These are phyloP conservation scores for Cyanidium caldarium DNA, from an alignment of 23 red algal species.

Conservation along the genomic window DNA sequence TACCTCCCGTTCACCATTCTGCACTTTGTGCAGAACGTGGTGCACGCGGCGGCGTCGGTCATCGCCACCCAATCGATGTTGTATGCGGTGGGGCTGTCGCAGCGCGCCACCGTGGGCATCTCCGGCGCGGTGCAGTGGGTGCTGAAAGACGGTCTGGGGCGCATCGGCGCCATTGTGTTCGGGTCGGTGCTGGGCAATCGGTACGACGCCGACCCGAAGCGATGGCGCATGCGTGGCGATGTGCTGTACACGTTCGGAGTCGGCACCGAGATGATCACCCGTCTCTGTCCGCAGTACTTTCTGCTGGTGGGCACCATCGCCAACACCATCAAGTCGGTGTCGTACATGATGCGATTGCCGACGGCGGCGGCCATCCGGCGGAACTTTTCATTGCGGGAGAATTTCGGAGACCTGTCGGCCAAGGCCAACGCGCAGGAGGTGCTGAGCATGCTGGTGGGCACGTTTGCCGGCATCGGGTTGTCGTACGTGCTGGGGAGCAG, in stretches of 20 bases:
- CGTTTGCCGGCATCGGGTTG: constrained; percentile 12
- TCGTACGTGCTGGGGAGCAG: neutral
- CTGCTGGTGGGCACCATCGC: constrained; percentile 11
- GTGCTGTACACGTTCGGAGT: constrained; percentile 15
- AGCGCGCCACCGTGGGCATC: constrained; percentile 2
- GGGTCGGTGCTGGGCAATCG: constrained; percentile 16
- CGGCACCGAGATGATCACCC: constrained; percentile 11
- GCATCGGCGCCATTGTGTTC: constrained; percentile 14
- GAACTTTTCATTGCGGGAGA: constrained; percentile 14
- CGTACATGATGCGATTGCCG: constrained; percentile 27
- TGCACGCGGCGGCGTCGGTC: constrained; percentile 3
- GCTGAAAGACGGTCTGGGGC: constrained; percentile 15
- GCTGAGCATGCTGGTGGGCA: constrained; percentile 12
- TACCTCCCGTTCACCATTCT: constrained; percentile 17
- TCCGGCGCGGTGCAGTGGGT: constrained; percentile 17
- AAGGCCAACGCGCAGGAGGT: constrained; percentile 24
- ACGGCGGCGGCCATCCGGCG: constrained; percentile 16
- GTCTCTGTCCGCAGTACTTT: constrained; percentile 2
- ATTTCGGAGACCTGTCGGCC: constrained; percentile 21
- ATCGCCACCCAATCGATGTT: constrained; percentile 17
- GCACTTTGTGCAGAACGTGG: constrained; percentile 20
- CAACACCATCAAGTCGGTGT: constrained; percentile 15
- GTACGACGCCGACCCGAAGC: constrained; percentile 20
- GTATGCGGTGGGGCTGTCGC: constrained; percentile 1
- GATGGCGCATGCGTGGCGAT: constrained; percentile 21